Base-by-base conservation (phyloP, 2,329 filamentous ascomycete species). In the Sclerotinia spermophila region DNA sequence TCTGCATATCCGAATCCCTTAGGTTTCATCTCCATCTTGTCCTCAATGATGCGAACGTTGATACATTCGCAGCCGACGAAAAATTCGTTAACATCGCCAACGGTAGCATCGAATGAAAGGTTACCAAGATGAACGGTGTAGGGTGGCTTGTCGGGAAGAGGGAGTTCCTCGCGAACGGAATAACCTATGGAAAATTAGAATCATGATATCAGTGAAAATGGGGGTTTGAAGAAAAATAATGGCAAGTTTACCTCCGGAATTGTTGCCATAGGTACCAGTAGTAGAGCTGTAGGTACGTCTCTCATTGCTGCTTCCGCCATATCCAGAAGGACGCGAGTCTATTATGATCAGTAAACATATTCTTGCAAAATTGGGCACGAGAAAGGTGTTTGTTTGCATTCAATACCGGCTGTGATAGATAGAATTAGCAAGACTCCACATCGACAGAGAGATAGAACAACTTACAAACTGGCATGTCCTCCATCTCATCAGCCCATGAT, bases 1-100 rank as follows among this genome's bases (percentile, higher is more conserved):
- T 99, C 96, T 75, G 97, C 95, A 81, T 99, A 99, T 73, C 95
- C 96, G 78, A 99, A 99, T 64, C 96, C 96, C 85, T 99, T 99
- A 75, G 96, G 96, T 79, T 94, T 94, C 82, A 91, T 89, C 80
- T 96, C 92, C 81, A 97, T 86, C 80, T 95, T 96, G 82, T 99
- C 96, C 84, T 97, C 95, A 74, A 99, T 97, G 78, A 99, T 94
- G 78, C 96, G 92, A 75, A 99, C 93, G 80, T 89, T 97, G 75
- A 92, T 92, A 77, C 97, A 90, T 74, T 93, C 87, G 81, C 95
- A 97, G 70, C 86, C 92, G 67, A 86, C 83, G 79, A 99, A 97
- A 79, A 98, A 96, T 67, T 94, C 92, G 76, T 86, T 89, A 74
- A 99, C 90, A 78, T 94, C 91, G 76, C 90, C 91, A 74, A 88